These are phyloP conservation scores for Firmiana major DNA, from an alignment of 345 rosid species.

Conservation along the genomic window DNA sequence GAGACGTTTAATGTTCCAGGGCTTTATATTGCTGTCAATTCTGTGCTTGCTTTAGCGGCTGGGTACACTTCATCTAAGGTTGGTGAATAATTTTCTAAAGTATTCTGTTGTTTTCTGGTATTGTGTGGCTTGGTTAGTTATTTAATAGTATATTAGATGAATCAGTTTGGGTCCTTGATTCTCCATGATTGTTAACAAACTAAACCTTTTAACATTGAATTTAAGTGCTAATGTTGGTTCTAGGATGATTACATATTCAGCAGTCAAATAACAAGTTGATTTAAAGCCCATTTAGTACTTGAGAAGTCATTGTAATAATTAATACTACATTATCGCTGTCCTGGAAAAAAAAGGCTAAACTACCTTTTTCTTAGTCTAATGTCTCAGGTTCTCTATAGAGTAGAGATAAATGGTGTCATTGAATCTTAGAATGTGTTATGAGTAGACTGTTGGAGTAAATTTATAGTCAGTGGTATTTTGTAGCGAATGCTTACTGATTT, in stretches of 20 bases:
- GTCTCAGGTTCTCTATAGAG: not conserved
- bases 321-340: not conserved
- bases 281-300: not conserved
- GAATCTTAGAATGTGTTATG: not conserved
- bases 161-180: not conserved
- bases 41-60: conserved; percentile 94
- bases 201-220: not conserved
- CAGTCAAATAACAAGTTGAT: not conserved
- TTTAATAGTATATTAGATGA: conserved; percentile 34
- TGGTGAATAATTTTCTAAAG: conserved; percentile 12
- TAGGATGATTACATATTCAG: not conserved
- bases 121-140: conserved; percentile 17
- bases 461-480: not conserved
- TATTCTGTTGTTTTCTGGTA: conserved; percentile 5
- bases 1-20: conserved; percentile 67
- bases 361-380: not conserved
- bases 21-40: conserved; percentile 91
- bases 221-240: not conserved
- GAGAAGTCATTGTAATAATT: not conserved
- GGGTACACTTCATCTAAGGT: conserved; percentile 97
- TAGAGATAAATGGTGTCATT: not conserved
- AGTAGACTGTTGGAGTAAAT: not conserved
- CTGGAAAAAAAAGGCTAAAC: not conserved
- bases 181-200: not conserved
- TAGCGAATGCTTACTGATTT: not conserved